A percentile compares a stretch with the other conserved stretches of the same genome.
These are phyloP conservation scores for Retiboletus flavoniger DNA, from an alignment of 1,284 basidiomycete species.

Conservation along the genomic window DNA sequence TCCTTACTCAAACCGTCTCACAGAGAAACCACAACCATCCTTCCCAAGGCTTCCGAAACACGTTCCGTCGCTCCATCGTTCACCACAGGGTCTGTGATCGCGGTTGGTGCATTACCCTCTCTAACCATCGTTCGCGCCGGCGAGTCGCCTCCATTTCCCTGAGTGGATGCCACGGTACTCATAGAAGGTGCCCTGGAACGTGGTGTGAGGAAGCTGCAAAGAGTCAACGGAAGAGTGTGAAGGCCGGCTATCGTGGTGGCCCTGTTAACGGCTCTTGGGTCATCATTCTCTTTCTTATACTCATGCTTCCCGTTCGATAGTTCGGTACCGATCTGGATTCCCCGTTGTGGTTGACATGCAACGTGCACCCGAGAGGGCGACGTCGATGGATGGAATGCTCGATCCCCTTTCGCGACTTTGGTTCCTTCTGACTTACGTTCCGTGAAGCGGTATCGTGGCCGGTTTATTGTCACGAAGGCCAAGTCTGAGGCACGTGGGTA, in stretches of 20 bases:
- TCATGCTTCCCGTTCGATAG: background rate
- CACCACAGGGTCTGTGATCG: background rate
- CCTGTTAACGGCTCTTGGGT: background rate
- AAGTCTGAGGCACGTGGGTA: conserved; percentile 28
- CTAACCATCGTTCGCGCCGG: background rate
- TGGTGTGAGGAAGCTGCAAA: conserved; percentile 12
- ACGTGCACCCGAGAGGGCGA: background rate
- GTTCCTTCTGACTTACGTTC: conserved; percentile 16
- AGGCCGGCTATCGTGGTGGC: background rate
- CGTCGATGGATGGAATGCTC: background rate
- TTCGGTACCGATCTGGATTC: background rate
- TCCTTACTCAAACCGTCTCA: conserved; percentile 4
- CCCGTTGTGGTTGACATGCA: background rate
- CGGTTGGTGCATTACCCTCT: background rate
- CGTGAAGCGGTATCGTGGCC: conserved; percentile 28
- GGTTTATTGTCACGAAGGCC: conserved; percentile 30
- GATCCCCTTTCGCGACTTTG: background rate
- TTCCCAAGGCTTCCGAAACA: conserved; percentile 25
- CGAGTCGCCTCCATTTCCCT: background rate
- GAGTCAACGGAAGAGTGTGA: conserved; percentile 8
- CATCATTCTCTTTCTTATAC: conserved; percentile 7
- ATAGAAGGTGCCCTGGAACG: conserved; percentile 23
- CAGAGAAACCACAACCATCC: conserved; percentile 24
- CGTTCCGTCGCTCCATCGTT: conserved; percentile 9
- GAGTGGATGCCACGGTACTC: conserved; percentile 21